Evolutionary conservation across 2,329 filamentous ascomycete species (phyloP).

Genomic region (Penicillium expansum): DNA sequence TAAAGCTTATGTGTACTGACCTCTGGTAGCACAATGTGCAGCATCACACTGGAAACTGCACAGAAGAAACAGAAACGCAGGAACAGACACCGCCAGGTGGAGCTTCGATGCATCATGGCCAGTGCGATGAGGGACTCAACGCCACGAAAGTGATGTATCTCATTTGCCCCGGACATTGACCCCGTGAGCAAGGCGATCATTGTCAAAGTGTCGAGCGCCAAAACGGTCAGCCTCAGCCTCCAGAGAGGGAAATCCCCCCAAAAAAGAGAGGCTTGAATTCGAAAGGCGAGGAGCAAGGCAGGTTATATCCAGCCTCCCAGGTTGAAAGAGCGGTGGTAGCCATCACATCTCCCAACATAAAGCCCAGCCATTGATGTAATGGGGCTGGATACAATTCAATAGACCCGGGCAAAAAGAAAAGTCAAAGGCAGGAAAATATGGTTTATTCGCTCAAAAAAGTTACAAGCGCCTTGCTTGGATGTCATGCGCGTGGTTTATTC

Average conservation of each 20-base stretch:
- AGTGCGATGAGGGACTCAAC: conserved; percentile 19
- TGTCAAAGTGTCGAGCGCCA: background rate
- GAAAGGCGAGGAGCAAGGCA: background rate
- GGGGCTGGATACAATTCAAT: background rate
- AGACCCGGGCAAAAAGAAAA: background rate
- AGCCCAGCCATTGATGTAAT: background rate
- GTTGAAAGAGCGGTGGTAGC: background rate
- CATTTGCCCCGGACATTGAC: background rate
- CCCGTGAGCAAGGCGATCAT: background rate
- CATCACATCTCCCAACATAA: background rate
- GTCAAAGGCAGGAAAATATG: background rate
- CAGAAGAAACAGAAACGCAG: background rate
- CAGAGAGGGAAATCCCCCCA: background rate
- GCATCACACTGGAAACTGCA: conserved; percentile 13
- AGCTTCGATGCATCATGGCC: conserved; percentile 15
- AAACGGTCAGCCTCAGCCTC: background rate
- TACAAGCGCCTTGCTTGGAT: conserved; percentile 5
- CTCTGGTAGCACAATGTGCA: conserved; percentile 9
- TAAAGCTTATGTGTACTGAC: background rate
- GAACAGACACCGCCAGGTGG: conserved; percentile 11
- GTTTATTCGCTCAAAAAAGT: background rate
- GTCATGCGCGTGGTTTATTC: conserved; percentile 2
- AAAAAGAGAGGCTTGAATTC: background rate
- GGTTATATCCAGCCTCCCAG: background rate
- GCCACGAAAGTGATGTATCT: conserved; percentile 21